Evolutionary conservation across 225 moss, liverwort and hornwort species (phyloP).

Genomic region (Asterella californica): DNA sequence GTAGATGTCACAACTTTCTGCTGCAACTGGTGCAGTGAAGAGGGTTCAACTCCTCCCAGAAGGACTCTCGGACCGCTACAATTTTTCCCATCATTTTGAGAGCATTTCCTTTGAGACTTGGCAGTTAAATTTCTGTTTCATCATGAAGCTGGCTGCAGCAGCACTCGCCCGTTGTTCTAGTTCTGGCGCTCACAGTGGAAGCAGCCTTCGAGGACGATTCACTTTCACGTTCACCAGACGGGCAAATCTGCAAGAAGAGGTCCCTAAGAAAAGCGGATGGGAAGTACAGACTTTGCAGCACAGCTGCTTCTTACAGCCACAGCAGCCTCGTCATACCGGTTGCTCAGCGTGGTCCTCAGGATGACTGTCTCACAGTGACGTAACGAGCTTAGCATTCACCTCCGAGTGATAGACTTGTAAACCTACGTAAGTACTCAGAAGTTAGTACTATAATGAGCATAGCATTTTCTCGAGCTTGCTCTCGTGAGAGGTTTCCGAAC

Average conservation of each 20-base stretch:
- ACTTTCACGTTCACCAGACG: neutral
- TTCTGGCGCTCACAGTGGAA: neutral
- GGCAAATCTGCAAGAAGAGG: neutral
- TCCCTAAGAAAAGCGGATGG: conserved; percentile 10
- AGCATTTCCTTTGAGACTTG: too few relatives aligned
- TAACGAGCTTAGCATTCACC: neutral
- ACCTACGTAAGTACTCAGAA: too few relatives aligned
- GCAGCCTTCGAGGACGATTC: conserved; percentile 12
- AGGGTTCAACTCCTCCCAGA: too few relatives aligned
- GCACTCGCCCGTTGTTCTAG: neutral
- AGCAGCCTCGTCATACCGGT: conserved; percentile 18
- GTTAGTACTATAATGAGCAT: too few relatives aligned
- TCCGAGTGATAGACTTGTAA: too few relatives aligned
- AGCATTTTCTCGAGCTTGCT: too few relatives aligned
- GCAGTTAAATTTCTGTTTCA: neutral
- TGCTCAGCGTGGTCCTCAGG: conserved; percentile 16
- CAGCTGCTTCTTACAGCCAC: conserved; percentile 14
- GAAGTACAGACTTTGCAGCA: conserved; percentile 9
- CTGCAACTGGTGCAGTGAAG: too few relatives aligned
- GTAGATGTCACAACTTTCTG: too few relatives aligned
- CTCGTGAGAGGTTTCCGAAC: too few relatives aligned
- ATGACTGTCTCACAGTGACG: conserved; percentile 9
- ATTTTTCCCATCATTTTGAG: too few relatives aligned
- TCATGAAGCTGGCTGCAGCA: neutral
- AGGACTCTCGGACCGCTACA: too few relatives aligned